These are phyloP conservation scores for Blechomonas ayalai DNA, from an alignment of 208 protist genomes.

Conservation along the genomic window DNA sequence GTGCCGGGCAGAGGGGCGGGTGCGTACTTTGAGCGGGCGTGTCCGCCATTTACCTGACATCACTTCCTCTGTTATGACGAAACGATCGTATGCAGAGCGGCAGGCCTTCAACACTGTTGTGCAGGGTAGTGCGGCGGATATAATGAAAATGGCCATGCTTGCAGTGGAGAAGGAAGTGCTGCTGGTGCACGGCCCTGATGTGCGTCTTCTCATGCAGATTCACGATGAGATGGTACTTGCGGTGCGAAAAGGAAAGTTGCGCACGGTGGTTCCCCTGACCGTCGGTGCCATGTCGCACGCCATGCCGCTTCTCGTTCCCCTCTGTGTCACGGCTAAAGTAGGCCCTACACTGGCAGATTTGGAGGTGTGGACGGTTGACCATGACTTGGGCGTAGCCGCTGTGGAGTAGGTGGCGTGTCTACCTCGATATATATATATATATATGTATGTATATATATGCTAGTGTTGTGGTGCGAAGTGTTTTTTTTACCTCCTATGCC, in stretches of 20 bases:
- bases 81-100: conserved; percentile 71
- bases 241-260: conserved; percentile 15
- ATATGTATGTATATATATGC: conserved; percentile 5
- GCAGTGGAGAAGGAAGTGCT: conserved; percentile 63
- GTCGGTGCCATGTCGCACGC: conserved; percentile 28
- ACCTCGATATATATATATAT: background rate
- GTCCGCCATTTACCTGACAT: conserved; percentile 67
- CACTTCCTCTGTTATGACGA: conserved; percentile 39
- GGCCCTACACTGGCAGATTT: conserved; percentile 64
- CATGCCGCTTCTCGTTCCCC: conserved; percentile 47
- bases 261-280: conserved; percentile 21
- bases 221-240: conserved; percentile 63
- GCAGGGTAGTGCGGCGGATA: conserved; percentile 84
- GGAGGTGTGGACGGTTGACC: conserved; percentile 64
- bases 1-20: conserved; percentile 53
- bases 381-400: conserved; percentile 54
- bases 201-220: conserved; percentile 48
- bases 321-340: conserved; percentile 51
- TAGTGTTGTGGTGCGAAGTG: background rate
- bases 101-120: conserved; percentile 90
- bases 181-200: conserved; percentile 18
- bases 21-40: conserved; percentile 79
- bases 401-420: background rate
- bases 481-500: background rate
- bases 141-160: conserved; percentile 87